Evolutionary conservation across 2,329 filamentous ascomycete species (phyloP).

Genomic region (Grosmannia serpens): DNA sequence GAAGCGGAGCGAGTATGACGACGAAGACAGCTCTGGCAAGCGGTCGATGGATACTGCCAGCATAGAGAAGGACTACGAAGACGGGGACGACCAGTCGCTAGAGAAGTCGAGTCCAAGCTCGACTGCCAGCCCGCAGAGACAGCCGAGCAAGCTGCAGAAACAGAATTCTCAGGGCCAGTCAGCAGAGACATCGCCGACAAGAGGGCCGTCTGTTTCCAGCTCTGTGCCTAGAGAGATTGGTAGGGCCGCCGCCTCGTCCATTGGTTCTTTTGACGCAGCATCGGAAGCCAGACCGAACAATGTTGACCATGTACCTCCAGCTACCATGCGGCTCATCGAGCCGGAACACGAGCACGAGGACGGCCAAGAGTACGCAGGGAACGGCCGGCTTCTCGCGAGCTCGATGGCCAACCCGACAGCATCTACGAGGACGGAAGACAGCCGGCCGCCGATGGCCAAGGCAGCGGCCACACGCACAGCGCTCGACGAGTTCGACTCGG

Average conservation of each 20-base stretch:
- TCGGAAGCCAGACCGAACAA: slow-evolving; percentile 36
- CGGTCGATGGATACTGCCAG: slow-evolving; percentile 1
- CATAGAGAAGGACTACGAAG: slow-evolving; percentile 16
- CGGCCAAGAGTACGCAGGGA: slow-evolving; percentile 8
- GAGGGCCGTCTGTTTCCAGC: slow-evolving; percentile 22
- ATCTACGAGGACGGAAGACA: slow-evolving; percentile 26
- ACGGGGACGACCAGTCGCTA: slow-evolving; percentile 32
- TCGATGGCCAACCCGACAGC: slow-evolving; percentile 29
- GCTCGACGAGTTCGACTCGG: slow-evolving; percentile 59
- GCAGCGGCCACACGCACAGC: slow-evolving; percentile 52
- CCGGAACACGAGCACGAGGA: slow-evolving; percentile 11
- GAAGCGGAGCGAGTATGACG: slow-evolving; percentile 44
- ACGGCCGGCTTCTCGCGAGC: not conserved
- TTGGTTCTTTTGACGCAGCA: not conserved
- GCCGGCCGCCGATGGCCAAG: slow-evolving; percentile 44
- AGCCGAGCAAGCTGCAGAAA: slow-evolving; percentile 49
- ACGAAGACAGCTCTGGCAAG: slow-evolving; percentile 41
- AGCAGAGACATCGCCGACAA: slow-evolving; percentile 33
- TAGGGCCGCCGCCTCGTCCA: slow-evolving; percentile 21
- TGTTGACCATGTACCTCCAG: slow-evolving; percentile 43
- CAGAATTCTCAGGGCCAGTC: not conserved
- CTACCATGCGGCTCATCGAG: slow-evolving; percentile 49
- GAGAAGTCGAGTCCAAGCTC: slow-evolving; percentile 30
- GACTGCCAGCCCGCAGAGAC: slow-evolving; percentile 43
- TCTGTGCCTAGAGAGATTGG: slow-evolving; percentile 21